A percentile compares a stretch with the other conserved stretches of the same genome.
Conservation (phyloP, 176 grass and related monocot genomes). For the Bothriochloa decipiens region DNA sequence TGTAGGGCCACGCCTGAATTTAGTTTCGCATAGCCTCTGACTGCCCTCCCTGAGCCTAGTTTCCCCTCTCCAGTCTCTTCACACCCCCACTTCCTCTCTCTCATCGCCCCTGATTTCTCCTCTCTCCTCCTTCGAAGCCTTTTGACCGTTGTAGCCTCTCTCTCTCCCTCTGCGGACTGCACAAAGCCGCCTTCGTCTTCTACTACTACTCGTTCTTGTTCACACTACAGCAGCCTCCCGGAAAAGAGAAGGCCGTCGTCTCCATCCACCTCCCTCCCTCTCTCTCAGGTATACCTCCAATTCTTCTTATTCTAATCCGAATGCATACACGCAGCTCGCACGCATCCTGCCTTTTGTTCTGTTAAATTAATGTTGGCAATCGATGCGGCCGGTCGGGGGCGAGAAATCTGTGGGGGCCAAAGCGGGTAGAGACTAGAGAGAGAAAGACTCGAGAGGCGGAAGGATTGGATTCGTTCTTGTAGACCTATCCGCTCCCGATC, state of each 20-base stretch:
- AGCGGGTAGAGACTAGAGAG: slow-evolving; percentile 4
- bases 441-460: neutral
- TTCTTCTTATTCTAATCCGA: slow-evolving; percentile 50
- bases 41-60: neutral
- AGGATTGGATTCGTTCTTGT: slow-evolving; percentile 35
- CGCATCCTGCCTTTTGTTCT: slow-evolving; percentile 6
- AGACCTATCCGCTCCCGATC: slow-evolving; percentile 31
- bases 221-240: slow-evolving; percentile 12
- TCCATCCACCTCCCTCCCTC: neutral
- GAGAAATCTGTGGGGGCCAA: slow-evolving; percentile 40
- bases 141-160: slow-evolving; percentile 73
- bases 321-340: neutral
- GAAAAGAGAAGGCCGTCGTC: slow-evolving; percentile 22
- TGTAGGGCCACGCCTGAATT: slow-evolving; percentile 1
- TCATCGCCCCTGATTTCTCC: slow-evolving; percentile 26
- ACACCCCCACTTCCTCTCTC: neutral
- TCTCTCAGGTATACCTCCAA: slow-evolving; percentile 41
- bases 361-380: slow-evolving; percentile 52
- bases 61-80: neutral
- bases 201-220: slow-evolving; percentile 37
- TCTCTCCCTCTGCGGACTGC: neutral
- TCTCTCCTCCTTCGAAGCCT: slow-evolving; percentile 24
- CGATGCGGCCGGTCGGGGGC: slow-evolving; percentile 31
- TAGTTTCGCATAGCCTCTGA: slow-evolving; percentile 26
- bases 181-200: slow-evolving; percentile 18